Percentiles rank a stretch among this genome's conserved stretches.
Conservation (phyloP, 1,139 yeast genomes). For the Entelexis sorbosivorans region DNA sequence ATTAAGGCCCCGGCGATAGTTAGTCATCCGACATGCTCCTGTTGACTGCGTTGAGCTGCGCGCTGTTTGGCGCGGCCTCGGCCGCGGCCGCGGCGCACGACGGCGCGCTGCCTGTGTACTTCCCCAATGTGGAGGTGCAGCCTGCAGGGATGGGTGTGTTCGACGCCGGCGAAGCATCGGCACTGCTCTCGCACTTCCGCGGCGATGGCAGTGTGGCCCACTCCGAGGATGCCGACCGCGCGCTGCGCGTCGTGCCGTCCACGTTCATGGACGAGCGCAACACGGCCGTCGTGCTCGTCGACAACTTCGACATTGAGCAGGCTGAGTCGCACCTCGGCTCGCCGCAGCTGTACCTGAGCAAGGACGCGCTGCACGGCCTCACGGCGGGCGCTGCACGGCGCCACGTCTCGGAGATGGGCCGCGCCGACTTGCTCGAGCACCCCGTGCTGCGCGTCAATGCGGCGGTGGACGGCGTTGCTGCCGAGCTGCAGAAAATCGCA, state of each 20-base stretch:
- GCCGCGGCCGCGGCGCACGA: conserved; percentile 11
- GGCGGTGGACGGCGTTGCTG: background rate
- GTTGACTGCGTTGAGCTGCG: conserved; percentile 4
- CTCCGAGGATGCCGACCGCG: conserved; percentile 11
- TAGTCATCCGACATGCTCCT: conserved; percentile 5
- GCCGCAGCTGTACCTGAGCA: conserved; percentile 10
- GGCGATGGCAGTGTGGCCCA: conserved; percentile 15
- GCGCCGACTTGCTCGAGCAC: conserved; percentile 1
- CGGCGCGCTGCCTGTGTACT: conserved; percentile 19
- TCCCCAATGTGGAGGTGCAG: conserved; percentile 16
- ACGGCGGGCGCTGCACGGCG: background rate
- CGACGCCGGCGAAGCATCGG: conserved; percentile 12
- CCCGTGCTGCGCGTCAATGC: conserved; percentile 2
- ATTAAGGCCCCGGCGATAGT: background rate
- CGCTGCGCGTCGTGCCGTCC: conserved; percentile 18
- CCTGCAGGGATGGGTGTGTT: conserved; percentile 11
- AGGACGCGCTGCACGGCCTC: background rate
- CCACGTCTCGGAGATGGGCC: background rate
- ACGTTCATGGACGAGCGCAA: conserved; percentile 16
- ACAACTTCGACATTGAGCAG: conserved; percentile 8
- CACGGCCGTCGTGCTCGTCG: conserved; percentile 15
- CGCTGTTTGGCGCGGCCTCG: conserved; percentile 5
- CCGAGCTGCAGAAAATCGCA: background rate
- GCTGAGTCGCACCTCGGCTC: conserved; percentile 19
- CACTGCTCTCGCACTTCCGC: conserved; percentile 20